Evolutionary conservation across 2,329 filamentous ascomycete species (phyloP).

Genomic region (Hymenoscyphus repandus): DNA sequence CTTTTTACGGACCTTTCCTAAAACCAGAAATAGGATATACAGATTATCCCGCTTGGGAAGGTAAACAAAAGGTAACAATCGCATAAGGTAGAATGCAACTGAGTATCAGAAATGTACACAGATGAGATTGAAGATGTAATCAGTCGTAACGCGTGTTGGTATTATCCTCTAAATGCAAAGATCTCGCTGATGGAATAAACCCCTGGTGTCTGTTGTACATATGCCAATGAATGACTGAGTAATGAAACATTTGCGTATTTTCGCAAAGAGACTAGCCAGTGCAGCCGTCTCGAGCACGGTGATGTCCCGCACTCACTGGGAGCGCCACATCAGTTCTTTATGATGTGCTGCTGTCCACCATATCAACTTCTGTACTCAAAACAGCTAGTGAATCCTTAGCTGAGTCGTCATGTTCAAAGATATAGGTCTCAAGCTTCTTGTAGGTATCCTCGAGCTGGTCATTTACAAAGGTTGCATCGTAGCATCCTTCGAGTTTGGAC

Average conservation of each 20-base stretch:
- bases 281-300: neutral
- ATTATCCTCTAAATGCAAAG: conserved; percentile 5
- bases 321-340: neutral
- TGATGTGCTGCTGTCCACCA: conserved; percentile 7
- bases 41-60: conserved; percentile 31
- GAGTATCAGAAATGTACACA: neutral
- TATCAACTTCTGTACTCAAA: conserved; percentile 12
- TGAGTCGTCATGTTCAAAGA: conserved; percentile 33
- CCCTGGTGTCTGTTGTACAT: conserved; percentile 6
- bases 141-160: neutral
- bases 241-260: neutral
- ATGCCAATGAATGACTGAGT: neutral
- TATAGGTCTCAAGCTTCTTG: conserved; percentile 43
- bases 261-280: neutral
- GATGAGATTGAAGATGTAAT: neutral
- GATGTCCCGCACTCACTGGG: too few relatives aligned
- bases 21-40: conserved; percentile 33
- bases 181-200: neutral
- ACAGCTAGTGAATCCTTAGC: conserved; percentile 6
- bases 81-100: neutral
- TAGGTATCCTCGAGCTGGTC: conserved; percentile 46
- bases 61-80: conserved; percentile 13
- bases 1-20: conserved; percentile 40
- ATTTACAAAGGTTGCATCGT: conserved; percentile 47
- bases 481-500: conserved; percentile 40